These are phyloP conservation scores for Liriodendron chinense DNA, from an alignment of 164 flowering plant genomes.

Conservation along the genomic window DNA sequence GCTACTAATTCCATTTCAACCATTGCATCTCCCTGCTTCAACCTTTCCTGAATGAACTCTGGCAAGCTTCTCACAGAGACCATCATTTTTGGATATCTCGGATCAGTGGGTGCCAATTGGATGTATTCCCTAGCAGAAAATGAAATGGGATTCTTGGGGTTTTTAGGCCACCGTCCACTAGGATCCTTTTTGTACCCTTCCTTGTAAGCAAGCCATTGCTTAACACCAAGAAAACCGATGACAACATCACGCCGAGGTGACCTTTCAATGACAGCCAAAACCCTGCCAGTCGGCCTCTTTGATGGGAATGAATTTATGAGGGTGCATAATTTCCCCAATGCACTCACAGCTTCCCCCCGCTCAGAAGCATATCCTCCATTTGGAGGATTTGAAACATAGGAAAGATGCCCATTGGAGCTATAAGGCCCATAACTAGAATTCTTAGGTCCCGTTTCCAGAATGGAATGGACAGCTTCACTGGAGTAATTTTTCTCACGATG, in stretches of 20 bases:
- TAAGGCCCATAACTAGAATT: constrained; percentile 7
- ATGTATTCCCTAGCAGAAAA: constrained; percentile 38
- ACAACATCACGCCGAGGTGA: constrained; percentile 67
- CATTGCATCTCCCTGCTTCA: constrained; percentile 52
- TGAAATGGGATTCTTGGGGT: constrained; percentile 20
- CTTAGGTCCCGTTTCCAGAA: constrained; percentile 5
- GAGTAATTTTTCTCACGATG: constrained; percentile 7
- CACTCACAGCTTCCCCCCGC: constrained; percentile 17
- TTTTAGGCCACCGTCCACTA: constrained; percentile 15
- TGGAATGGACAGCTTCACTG: constrained; percentile 17
- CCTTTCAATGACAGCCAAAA: constrained; percentile 62
- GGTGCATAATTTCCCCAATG: constrained; percentile 49
- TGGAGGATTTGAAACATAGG: constrained; percentile 14
- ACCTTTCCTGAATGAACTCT: constrained; percentile 51
- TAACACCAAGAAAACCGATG: constrained; percentile 71
- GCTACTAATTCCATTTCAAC: constrained; percentile 76
- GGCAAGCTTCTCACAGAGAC: constrained; percentile 58
- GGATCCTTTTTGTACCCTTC: constrained; percentile 32
- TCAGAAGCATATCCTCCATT: constrained; percentile 16
- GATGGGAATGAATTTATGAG: constrained; percentile 43
- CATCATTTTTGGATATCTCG: constrained; percentile 70
- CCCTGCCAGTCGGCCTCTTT: constrained; percentile 87
- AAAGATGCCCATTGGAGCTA: constrained; percentile 19
- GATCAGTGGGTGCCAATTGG: constrained; percentile 59
- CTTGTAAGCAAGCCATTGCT: constrained; percentile 41